Evolutionary conservation across 73 alveolate species (phyloP).

Genomic region (Symbiodinium pilosum): DNA sequence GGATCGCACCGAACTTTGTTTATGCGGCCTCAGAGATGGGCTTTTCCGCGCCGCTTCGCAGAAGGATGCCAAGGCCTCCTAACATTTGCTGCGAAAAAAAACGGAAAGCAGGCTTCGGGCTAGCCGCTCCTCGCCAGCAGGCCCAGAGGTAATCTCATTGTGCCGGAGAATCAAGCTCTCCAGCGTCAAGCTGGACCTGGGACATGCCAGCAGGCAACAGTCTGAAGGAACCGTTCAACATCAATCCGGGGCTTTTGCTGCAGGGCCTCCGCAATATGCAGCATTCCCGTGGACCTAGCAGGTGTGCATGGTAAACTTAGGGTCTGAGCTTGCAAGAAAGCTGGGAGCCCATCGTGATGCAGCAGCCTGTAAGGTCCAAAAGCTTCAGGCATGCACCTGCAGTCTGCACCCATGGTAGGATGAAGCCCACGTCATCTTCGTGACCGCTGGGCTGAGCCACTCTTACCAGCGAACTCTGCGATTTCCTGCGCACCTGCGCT

Average conservation of each 20-base stretch:
- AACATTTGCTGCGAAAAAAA: neutral
- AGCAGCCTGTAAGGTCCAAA: constrained; percentile 66
- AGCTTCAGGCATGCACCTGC: constrained; percentile 49
- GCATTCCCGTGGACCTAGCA: constrained; percentile 23
- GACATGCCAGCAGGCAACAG: neutral
- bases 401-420: neutral
- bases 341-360: constrained; percentile 27
- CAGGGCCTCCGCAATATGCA: constrained; percentile 21
- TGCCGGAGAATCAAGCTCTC: constrained; percentile 73
- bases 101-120: neutral
- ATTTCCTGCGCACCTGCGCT: constrained; percentile 59
- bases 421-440: neutral
- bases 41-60: constrained; percentile 66
- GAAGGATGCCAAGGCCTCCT: constrained; percentile 80
- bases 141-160: constrained; percentile 61
- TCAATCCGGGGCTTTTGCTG: neutral
- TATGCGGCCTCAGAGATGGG: constrained; percentile 44
- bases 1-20: neutral
- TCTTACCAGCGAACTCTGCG: constrained; percentile 79
- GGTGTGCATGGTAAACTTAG: neutral
- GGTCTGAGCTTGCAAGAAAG: neutral
- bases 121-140: constrained; percentile 83
- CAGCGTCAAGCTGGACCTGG: constrained; percentile 46
- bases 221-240: neutral
- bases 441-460: neutral